phyloP scores from a whole-genome alignment of 306 rosid genomes.

The Boehmeria nivea region DNA sequence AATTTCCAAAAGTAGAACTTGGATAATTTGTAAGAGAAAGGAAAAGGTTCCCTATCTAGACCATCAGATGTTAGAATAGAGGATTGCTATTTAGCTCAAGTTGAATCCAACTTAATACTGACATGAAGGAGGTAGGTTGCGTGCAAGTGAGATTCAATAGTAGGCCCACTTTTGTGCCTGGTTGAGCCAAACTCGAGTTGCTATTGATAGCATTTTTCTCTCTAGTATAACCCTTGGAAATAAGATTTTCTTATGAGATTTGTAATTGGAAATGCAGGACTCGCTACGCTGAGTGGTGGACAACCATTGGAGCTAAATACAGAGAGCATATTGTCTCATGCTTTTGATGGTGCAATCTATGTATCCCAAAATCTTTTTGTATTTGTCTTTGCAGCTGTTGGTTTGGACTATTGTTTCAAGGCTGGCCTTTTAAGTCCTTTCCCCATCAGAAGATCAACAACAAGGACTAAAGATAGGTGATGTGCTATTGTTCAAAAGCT shows the following conservation, averaged over 20 bases:
- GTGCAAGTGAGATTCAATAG: too few relatives aligned
- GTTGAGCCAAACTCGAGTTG: too few relatives aligned
- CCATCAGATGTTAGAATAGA: too few relatives aligned
- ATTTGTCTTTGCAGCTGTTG: constrained; percentile 66
- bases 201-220: too few relatives aligned
- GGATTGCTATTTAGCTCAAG: too few relatives aligned
- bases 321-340: constrained; percentile 57
- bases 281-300: constrained; percentile 56
- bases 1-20: neutral
- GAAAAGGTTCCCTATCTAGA: constrained; percentile 4
- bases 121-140: too few relatives aligned
- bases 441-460: too few relatives aligned
- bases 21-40: neutral
- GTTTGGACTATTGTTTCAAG: constrained; percentile 74
- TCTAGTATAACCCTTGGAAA: too few relatives aligned
- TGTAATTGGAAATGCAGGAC: constrained; percentile 68
- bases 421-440: constrained; percentile 53
- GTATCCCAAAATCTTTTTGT: constrained; percentile 57
- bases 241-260: too few relatives aligned
- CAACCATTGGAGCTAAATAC: constrained; percentile 42
- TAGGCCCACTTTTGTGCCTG: too few relatives aligned
- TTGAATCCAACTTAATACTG: too few relatives aligned
- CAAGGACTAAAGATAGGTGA: constrained; percentile 23
- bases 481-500: too few relatives aligned
- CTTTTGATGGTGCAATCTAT: constrained; percentile 49